These are phyloP conservation scores for Ophiostoma australiae DNA, from an alignment of 2,329 filamentous ascomycete species.

Conservation along the genomic window DNA sequence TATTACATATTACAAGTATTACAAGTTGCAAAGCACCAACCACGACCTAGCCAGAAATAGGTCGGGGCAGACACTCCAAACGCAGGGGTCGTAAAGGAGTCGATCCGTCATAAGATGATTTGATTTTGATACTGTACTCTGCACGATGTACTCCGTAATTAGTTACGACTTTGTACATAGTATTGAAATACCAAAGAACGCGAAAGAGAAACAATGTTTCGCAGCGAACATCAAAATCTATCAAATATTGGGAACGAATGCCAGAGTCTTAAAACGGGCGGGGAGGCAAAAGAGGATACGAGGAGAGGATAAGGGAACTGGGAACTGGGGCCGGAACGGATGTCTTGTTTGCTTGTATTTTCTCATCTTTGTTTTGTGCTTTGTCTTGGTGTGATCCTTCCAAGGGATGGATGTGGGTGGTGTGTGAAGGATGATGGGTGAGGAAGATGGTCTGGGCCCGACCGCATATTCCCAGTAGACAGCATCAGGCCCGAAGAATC, in stretches of 20 bases:
- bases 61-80: not conserved
- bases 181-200: not conserved
- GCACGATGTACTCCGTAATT: too few relatives aligned
- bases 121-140: not conserved
- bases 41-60: not conserved
- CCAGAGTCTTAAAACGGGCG: not conserved
- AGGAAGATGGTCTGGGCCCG: not conserved
- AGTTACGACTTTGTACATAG: not conserved
- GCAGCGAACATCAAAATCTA: conserved; percentile 4
- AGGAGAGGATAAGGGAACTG: not conserved
- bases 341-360: not conserved
- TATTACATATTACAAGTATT: too few relatives aligned
- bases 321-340: not conserved
- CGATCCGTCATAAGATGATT: not conserved
- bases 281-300: not conserved
- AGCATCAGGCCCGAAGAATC: too few relatives aligned
- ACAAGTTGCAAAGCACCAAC: not conserved
- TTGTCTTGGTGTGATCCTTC: not conserved
- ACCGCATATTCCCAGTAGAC: too few relatives aligned
- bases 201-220: conserved; percentile 1
- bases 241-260: conserved; percentile 12
- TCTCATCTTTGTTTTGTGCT: not conserved
- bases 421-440: not conserved
- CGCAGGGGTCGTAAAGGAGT: not conserved
- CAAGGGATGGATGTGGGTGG: not conserved